Evolutionary conservation across 495 filamentous ascomycete species (phyloP).

Genomic region (Entonaema liquescens): DNA sequence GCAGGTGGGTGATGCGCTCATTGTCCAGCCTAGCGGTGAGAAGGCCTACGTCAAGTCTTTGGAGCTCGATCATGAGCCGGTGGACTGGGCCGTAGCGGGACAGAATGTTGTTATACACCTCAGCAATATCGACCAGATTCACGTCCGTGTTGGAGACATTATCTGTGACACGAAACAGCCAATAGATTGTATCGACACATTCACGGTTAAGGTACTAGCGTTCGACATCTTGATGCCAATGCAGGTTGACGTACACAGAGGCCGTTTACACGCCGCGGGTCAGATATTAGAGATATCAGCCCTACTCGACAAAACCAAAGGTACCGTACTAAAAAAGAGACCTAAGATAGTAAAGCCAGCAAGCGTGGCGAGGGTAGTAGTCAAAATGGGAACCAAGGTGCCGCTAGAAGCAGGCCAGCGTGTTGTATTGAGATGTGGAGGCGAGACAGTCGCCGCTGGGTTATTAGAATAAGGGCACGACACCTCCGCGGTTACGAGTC

Average conservation of each 20-base stretch:
- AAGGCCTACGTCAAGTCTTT: slow-evolving; percentile 80
- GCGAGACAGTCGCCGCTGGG: slow-evolving; percentile 86
- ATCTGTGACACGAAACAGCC: slow-evolving; percentile 75
- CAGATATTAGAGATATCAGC: slow-evolving; percentile 74
- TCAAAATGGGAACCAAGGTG: slow-evolving; percentile 77
- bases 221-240: slow-evolving; percentile 91
- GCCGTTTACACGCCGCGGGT: slow-evolving; percentile 80
- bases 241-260: slow-evolving; percentile 86
- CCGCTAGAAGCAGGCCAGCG: slow-evolving; percentile 80
- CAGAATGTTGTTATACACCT: slow-evolving; percentile 87
- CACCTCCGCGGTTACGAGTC: not conserved
- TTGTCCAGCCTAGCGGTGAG: slow-evolving; percentile 82
- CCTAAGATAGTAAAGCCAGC: slow-evolving; percentile 82
- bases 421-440: slow-evolving; percentile 81
- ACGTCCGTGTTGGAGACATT: slow-evolving; percentile 85
- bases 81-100: slow-evolving; percentile 95
- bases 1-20: slow-evolving; percentile 81
- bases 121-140: slow-evolving; percentile 81
- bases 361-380: slow-evolving; percentile 67
- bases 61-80: slow-evolving; percentile 73
- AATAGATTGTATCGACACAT: slow-evolving; percentile 71
- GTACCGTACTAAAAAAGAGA: slow-evolving; percentile 78
- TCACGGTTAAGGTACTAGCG: slow-evolving; percentile 83
- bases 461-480: slow-evolving; percentile 69
- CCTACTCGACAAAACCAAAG: slow-evolving; percentile 77